These are phyloP conservation scores for Penicillium waksmanii DNA, from an alignment of 495 filamentous ascomycete genomes.

Conservation along the genomic window DNA sequence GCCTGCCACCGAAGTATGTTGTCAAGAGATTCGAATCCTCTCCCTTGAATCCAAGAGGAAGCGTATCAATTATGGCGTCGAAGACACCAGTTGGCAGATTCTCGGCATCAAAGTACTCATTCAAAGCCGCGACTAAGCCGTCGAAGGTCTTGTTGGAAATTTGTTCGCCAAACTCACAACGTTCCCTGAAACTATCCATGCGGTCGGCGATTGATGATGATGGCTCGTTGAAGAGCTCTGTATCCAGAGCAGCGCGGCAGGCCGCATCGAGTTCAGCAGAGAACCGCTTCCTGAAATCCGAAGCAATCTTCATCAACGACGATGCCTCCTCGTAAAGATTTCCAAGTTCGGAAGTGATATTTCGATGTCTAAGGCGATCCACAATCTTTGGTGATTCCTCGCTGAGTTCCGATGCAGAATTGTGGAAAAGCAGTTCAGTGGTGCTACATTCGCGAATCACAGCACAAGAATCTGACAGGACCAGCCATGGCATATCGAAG, in stretches of 20 bases:
- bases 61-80: slow-evolving; percentile 48
- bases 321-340: slow-evolving; percentile 43
- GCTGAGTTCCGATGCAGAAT: slow-evolving; percentile 38
- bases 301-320: slow-evolving; percentile 59
- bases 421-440: slow-evolving; percentile 66
- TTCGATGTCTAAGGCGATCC: slow-evolving; percentile 50
- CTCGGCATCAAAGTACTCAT: slow-evolving; percentile 42
- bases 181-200: slow-evolving; percentile 72
- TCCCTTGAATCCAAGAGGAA: slow-evolving; percentile 41
- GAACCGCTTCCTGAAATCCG: slow-evolving; percentile 60
- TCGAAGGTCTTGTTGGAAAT: slow-evolving; percentile 73
- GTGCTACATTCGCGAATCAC: slow-evolving; percentile 78
- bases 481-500: slow-evolving; percentile 75
- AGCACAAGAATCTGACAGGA: slow-evolving; percentile 77
- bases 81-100: slow-evolving; percentile 57
- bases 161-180: slow-evolving; percentile 69
- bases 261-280: slow-evolving; percentile 63
- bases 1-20: slow-evolving; percentile 72
- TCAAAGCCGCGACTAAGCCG: slow-evolving; percentile 41
- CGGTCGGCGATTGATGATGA: slow-evolving; percentile 67
- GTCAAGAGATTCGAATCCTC: slow-evolving; percentile 51
- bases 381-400: slow-evolving; percentile 40
- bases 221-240: slow-evolving; percentile 71
- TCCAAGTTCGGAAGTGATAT: slow-evolving; percentile 43
- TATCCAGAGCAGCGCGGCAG: slow-evolving; percentile 61